Evolutionary conservation across 306 rosid species (phyloP), one percentile per base, ranked within the genome.

Genomic region (Fragaria nilgerrensis): DNA sequence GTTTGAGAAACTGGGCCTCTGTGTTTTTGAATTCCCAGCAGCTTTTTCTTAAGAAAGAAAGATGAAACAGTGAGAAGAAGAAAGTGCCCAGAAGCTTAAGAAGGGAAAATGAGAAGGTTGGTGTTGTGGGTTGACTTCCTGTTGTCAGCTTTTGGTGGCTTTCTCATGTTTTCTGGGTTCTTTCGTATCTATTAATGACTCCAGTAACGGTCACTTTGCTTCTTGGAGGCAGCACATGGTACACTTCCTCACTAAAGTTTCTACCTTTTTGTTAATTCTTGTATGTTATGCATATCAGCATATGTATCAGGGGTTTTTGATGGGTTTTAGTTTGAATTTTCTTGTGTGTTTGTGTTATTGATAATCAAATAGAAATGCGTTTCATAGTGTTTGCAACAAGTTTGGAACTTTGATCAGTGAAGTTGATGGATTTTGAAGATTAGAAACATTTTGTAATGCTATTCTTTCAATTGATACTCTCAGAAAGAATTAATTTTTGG

Each of bases 1-100:
- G 79, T 76, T 82, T 81, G 77, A 25, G 89, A 83, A 78, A 82
- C 86, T 49, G 74, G 76, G 65, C 88, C 91, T 83, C 77, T 86
- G 85, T 90, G 93, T 77, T 45, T 56, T 27, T 50, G 67, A 37
- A 77, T 36, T 66, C 85, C 80, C 81, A 44, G 49, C 44, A 44
- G 55, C 34, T 75, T 81, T 49, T 47, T 79, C 44, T 65, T 58
- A 63, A 55, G 36, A 65, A 62, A 47, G 59, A 50, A 29, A 53
- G 25, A n/a, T 52, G 47, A 64, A 12, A 19, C 22, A 77, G 70
- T 17, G 3, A 20, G 73, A 20, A 7, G 37, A 5, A 72, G 80
- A 69, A 47, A 69, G 70, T 69, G 52, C 68, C 22, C 20, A 75
- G 32, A 61, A 82, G 66, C 77, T 80, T 63, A 70, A 48, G 68